Base-by-base conservation (phyloP, 164 flowering plant genomes). In the Euptelea pleiosperma region DNA sequence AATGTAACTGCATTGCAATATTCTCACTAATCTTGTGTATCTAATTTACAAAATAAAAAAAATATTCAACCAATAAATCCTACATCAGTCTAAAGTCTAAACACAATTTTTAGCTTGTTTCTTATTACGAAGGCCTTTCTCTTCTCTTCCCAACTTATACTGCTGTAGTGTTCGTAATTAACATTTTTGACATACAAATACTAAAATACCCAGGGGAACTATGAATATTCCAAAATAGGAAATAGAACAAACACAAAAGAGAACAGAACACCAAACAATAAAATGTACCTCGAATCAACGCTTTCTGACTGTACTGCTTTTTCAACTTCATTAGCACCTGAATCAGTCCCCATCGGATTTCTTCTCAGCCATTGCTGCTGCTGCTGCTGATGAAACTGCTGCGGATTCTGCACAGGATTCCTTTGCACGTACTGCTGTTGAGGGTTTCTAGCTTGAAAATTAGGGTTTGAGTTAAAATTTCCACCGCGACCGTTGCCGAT, bases 291-390 rank as follows among this genome's bases (percentile, higher is more conserved):
- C 5, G 84, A 65, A 68, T 86, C 93, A 4, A 75, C 71, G 21
- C 81, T 84, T 65, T 87, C 95, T 0, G 93, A 78, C 72, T 84
- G 96, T 2, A 92, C 84, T 3, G 96, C 81, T 78, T 89, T 89
- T 74, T 92, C 95, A 31, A 84, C 96, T 69, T 92, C 96, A 10
- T 79, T 84, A 2, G 71, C 76, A 15, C 58, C 47, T 7, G 81
- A 45, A 42, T 81, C 89, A 0, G 62, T 40, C 19, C 75, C 82
- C 63, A 72, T 55, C 58, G 75, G 86, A 35, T 62, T 68, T 72
- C 96, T 84, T 58, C 86, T 75, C 55, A 86, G 65, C 98, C 94
- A 86, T 72, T 89, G 96, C 66, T 65, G 70, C 22, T 75, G 79
- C 1, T 76, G 62, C 12, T 67, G 64, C n/a, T 56, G 62, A 7